phyloP scores from a whole-genome alignment of 768 basidiomycete species.

The Suillus sp. region DNA sequence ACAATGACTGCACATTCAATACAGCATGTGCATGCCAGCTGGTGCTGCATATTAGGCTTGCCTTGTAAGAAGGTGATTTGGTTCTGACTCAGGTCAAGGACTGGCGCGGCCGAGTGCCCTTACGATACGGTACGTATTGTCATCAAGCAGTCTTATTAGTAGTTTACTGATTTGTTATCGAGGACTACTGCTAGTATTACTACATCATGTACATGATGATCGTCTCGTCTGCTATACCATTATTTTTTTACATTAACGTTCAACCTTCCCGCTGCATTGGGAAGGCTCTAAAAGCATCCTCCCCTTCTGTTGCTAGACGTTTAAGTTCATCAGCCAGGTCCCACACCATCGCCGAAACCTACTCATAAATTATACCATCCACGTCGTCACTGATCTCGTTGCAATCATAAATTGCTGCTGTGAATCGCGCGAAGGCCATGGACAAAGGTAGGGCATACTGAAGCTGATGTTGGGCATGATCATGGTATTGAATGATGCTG shows the following conservation, averaged over 20 bases:
- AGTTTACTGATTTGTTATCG: not conserved
- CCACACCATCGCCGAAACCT: not conserved
- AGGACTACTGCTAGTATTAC: not conserved
- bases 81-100: not conserved
- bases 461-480: not conserved
- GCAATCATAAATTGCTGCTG: not conserved
- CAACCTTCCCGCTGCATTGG: not conserved
- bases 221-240: not conserved
- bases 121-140: not conserved
- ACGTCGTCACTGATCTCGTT: accelerated
- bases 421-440: not conserved
- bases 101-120: not conserved
- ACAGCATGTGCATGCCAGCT: not conserved
- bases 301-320: not conserved
- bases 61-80: not conserved
- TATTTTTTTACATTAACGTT: not conserved
- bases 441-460: not conserved
- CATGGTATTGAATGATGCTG: not conserved
- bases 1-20: no score
- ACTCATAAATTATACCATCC: not conserved
- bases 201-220: not conserved
- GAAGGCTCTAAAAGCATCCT: not conserved
- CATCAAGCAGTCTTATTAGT: not conserved
- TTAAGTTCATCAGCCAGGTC: not conserved
- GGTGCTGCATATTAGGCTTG: not conserved